Evolutionary conservation across 2,329 filamentous ascomycete genomes (phyloP).

Genomic region (Niveomyces coronatus): DNA sequence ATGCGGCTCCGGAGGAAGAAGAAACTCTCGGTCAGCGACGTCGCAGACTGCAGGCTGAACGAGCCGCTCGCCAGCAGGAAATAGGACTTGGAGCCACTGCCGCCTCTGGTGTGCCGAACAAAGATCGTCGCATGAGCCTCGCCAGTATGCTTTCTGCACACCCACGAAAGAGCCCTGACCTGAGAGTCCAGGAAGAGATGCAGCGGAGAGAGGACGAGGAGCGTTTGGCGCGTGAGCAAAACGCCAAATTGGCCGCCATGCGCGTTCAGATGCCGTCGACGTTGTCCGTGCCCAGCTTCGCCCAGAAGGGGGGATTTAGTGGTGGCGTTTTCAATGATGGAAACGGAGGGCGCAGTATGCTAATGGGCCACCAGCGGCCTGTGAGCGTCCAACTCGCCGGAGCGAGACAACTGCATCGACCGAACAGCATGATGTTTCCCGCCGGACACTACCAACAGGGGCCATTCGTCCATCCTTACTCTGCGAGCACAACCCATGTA

Average conservation of each 20-base stretch:
- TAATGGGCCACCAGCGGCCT: conserved; percentile 17
- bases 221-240: conserved; percentile 30
- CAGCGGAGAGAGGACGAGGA: conserved; percentile 31
- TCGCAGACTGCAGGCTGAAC: conserved; percentile 59
- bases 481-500: neutral
- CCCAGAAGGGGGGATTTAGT: conserved; percentile 35
- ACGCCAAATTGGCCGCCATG: conserved; percentile 38
- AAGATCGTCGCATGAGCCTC: conserved; percentile 37
- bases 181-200: conserved; percentile 31
- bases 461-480: conserved; percentile 9
- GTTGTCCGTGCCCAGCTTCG: conserved; percentile 21
- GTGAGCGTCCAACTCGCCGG: conserved; percentile 14
- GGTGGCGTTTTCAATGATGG: conserved; percentile 47
- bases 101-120: conserved; percentile 11
- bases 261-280: conserved; percentile 39
- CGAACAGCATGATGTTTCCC: conserved; percentile 12
- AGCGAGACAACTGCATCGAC: conserved; percentile 14
- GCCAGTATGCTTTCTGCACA: conserved; percentile 46
- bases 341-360: conserved; percentile 32
- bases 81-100: conserved; percentile 29
- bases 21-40: conserved; percentile 73
- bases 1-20: conserved; percentile 42
- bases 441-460: neutral
- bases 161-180: conserved; percentile 29
- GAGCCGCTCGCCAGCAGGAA: conserved; percentile 51